Base-by-base conservation (phyloP, 2,329 filamentous ascomycete species). In the Calycina herbarum region DNA sequence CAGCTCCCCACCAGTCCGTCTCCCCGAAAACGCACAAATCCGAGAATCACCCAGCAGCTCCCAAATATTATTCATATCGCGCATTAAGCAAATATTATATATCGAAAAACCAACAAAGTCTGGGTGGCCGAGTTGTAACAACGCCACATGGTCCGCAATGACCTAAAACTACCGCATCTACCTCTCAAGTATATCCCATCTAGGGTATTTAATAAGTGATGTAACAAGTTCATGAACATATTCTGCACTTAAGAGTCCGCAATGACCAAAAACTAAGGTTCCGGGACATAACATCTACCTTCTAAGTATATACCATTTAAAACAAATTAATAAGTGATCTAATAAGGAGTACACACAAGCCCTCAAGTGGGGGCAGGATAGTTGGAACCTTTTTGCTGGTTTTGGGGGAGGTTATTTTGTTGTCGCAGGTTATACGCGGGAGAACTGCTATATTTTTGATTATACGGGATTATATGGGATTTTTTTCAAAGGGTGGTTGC, bases 371-470 rank as follows among this genome's bases (percentile, higher is more conserved):
- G 42, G 20, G n/a, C 24, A 15, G 38, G 38, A 40, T 51, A 54
- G 48, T 20, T 24, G 48, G 48, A 54, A 54, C 48, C 48, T 54
- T 54, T 54, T 54, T 54, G 48, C 48, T 13, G 48, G 20, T 27
- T 27, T 54, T 13, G 10, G 42, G 42, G 17, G 17, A 5, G 15
- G 13, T 15, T 13, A 15, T 15, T n/a, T 13, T 42, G 13, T 5
- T 42, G 6, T 15, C 13, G 13, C 5, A 42, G 40, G 13, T 42
- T 15, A 17, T 15, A n/a, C 4, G 40, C 40, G 15, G 42, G 42
- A 33, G 5, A 17, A 45, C 42, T 42, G 5, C 20, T 45, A 45
- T 33, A 33, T 33, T 33, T 33, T 33, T 7, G 31, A 33, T 33
- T 8, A 33, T 5, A 5, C 7, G 31, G 31, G 31, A 33, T 33